Conservation (phyloP, 2,329 filamentous ascomycete species). For the Colletotrichum navitas region DNA sequence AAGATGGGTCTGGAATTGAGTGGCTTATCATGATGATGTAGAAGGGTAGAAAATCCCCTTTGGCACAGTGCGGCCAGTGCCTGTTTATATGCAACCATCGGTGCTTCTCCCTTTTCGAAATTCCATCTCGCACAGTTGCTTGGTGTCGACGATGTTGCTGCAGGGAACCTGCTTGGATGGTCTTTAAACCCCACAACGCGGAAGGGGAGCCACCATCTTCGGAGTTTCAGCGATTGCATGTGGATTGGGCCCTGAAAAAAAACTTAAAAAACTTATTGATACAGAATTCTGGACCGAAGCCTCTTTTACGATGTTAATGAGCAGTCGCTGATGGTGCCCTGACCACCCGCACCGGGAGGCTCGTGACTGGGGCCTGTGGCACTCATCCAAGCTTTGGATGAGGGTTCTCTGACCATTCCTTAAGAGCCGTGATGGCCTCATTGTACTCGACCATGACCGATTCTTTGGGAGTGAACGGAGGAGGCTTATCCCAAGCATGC, state of each 20-base stretch:
- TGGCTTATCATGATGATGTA: too few relatives aligned
- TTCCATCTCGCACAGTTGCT: not conserved
- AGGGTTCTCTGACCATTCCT: slow-evolving; percentile 50
- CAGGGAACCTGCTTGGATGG: not conserved
- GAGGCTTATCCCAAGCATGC: slow-evolving; percentile 64
- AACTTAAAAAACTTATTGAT: not conserved
- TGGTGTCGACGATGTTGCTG: not conserved
- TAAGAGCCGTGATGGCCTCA: slow-evolving; percentile 57
- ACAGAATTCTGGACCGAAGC: not conserved
- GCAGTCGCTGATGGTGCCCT: not conserved
- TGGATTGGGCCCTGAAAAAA: not conserved
- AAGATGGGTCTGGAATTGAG: too few relatives aligned
- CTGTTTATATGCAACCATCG: too few relatives aligned
- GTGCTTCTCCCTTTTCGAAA: not conserved
- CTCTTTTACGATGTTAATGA: not conserved
- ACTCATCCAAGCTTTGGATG: slow-evolving; percentile 1
- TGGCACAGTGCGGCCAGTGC: too few relatives aligned
- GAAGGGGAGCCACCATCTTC: not conserved
- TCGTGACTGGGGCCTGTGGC: not conserved
- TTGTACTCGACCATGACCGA: slow-evolving; percentile 61
- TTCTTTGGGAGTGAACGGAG: slow-evolving; percentile 58
- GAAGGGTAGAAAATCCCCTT: too few relatives aligned
- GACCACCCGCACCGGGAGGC: not conserved
- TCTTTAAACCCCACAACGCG: not conserved
- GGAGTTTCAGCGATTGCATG: not conserved